These are phyloP conservation scores for Baorangia bicolor DNA, from an alignment of 768 basidiomycete genomes.

Conservation along the genomic window DNA sequence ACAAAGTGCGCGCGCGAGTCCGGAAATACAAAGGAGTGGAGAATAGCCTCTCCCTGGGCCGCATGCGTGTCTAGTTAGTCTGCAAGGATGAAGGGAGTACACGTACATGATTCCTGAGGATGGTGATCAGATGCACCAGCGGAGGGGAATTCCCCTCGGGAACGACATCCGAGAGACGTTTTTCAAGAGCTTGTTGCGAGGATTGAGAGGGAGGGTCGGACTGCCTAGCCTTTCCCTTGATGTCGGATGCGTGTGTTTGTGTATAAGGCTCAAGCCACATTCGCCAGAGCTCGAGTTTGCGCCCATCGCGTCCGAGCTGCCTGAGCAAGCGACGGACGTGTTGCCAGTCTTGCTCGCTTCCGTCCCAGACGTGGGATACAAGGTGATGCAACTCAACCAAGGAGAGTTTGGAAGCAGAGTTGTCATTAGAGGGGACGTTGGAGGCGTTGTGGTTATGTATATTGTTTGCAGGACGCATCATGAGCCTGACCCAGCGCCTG, in stretches of 20 bases:
- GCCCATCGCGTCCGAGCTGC: constrained; percentile 60
- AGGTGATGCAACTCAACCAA: constrained; percentile 15
- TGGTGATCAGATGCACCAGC: constrained; percentile 45
- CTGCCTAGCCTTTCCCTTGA: constrained; percentile 43
- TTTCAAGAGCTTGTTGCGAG: constrained; percentile 4
- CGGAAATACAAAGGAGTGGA: constrained; percentile 66
- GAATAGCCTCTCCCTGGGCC: constrained; percentile 52
- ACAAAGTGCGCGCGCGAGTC: constrained; percentile 71
- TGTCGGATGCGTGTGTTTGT: constrained; percentile 4
- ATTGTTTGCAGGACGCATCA: constrained; percentile 63
- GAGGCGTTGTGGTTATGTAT: constrained; percentile 1
- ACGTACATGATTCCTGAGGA: constrained; percentile 63
- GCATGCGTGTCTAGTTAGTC: constrained; percentile 3
- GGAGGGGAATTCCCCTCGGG: constrained; percentile 24
- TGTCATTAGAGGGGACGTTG: background rate
- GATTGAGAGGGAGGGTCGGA: constrained; percentile 32
- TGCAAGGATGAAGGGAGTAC: background rate
- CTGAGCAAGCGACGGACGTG: constrained; percentile 54
- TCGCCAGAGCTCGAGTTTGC: constrained; percentile 74
- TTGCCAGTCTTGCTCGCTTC: constrained; percentile 59
- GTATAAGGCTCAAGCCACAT: constrained; percentile 57
- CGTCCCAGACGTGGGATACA: constrained; percentile 52
- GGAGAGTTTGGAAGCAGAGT: constrained; percentile 21
- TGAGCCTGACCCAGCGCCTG: constrained; percentile 80
- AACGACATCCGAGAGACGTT: constrained; percentile 8